phyloP scores from a whole-genome alignment of 1,139 yeast genomes.

The Nadsonia commutata region DNA sequence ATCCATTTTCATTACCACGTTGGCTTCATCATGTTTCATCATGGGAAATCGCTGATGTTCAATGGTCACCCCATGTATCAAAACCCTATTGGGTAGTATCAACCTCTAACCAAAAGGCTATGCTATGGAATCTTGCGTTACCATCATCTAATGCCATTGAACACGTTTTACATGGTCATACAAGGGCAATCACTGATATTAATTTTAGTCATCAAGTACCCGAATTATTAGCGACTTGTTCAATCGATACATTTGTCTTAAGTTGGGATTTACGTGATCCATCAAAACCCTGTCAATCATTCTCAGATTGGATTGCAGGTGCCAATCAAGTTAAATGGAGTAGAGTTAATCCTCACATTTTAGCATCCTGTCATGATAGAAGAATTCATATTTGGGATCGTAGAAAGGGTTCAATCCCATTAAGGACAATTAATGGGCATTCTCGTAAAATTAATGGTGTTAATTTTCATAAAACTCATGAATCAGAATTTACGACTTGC shows the following conservation, averaged over 20 bases:
- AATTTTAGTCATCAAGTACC: slow-evolving; percentile 84
- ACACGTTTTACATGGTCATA: slow-evolving; percentile 76
- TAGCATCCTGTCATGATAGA: slow-evolving; percentile 80
- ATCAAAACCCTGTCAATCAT: slow-evolving; percentile 49
- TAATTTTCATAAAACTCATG: slow-evolving; percentile 55
- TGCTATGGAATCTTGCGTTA: slow-evolving; percentile 80
- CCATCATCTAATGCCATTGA: slow-evolving; percentile 69
- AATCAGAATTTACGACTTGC: slow-evolving; percentile 54
- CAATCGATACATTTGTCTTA: slow-evolving; percentile 74
- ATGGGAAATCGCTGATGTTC: slow-evolving; percentile 98
- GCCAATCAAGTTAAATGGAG: slow-evolving; percentile 96
- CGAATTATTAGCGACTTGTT: slow-evolving; percentile 82
- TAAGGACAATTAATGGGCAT: slow-evolving; percentile 59
- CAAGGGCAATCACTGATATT: slow-evolving; percentile 88
- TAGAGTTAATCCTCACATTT: slow-evolving; percentile 51
- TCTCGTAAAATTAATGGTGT: slow-evolving; percentile 78
- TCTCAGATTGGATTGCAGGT: slow-evolving; percentile 91
- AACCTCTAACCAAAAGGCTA: slow-evolving; percentile 87
- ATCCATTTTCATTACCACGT: slow-evolving; percentile 88
- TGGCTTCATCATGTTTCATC: slow-evolving; percentile 85
- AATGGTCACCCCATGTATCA: slow-evolving; percentile 84
- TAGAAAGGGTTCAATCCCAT: slow-evolving; percentile 66
- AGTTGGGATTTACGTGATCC: slow-evolving; percentile 89
- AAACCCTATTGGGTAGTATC: slow-evolving; percentile 88
- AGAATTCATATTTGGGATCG: slow-evolving; percentile 76